Evolutionary conservation across 1,284 basidiomycete genomes (phyloP), one percentile per base, ranked within the genome.

Genomic region (Pseudozyma sp.): DNA sequence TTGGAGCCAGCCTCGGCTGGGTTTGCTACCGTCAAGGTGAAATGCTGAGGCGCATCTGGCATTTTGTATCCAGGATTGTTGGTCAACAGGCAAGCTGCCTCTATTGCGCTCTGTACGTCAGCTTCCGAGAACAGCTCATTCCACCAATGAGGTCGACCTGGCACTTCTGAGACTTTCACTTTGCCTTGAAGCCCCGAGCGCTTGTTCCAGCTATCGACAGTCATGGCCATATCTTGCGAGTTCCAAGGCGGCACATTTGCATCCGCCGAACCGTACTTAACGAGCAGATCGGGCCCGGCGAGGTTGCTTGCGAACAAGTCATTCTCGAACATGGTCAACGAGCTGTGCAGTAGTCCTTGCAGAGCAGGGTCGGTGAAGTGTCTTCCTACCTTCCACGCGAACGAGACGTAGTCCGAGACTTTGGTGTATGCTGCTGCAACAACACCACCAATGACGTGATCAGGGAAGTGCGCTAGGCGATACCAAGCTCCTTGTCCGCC

Each of bases 401-500:
- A 89, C 0, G 92, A 89, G 0, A 95, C 89, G 77, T 96, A 96
- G 48, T 92, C 88, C 73, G 94, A 92, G 2, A 93, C 92, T 78
- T 62, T 69, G 19, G 56, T 72, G 51, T 72, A 66, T 18, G 56
- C 67, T 1, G 65, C 52, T 18, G 55, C 54, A 11, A 75, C 49
- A 45, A 78, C 59, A 68, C 70, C 77, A 51, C 85, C 93, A 4
- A 91, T 81, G 0, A 93, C 88, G 42, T 89, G 87, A 82, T 95
- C 93, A 0, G 94, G 93, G 81, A 89, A 92, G 61, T 91, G 88
- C 25, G 90, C 88, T 1, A 92, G 89, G 6, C 91, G 81, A 82
- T 93, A 91, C 92, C 93, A 94, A 3, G 91, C 88, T 0, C 94
- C 94, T 85, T 96, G 94, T 3, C 94, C 94, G 10, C 94, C 94